Base-by-base conservation (phyloP, 2,329 filamentous ascomycete species). In the Colletotrichum simmondsii region DNA sequence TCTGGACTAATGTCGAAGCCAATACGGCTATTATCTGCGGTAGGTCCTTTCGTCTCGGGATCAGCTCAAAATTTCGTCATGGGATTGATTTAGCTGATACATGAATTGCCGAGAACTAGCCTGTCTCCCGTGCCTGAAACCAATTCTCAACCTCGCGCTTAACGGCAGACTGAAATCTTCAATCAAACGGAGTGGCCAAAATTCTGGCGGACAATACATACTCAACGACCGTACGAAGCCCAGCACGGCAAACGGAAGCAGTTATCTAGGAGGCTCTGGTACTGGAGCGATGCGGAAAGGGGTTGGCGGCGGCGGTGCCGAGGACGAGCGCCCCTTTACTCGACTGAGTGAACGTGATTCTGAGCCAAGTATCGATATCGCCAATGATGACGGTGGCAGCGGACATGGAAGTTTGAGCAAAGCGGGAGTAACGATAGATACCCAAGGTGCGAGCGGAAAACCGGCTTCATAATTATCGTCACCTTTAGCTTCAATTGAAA, bases 11-110 rank as follows among this genome's bases (percentile, higher is more conserved):
- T 1, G 56, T 77, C 19, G 78, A 80, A 60, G 75, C 58, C 11
- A 77, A 78, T 46, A 64, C 75, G 14, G 77, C 74, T 37, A 77
- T 80, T 5, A 64, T 79, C 10, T 79, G 77, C 49, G 76, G 77
- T 77, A 74, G 32, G 74, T 59, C 8, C 42, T 22, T 8, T 22
- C 16, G 6, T 2, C 42, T 49, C 19, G 2, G 8, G 2, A 8
- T 22, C 42, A 4, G 19, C 16, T 5, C 7, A n/a, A 19, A 46
- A 46, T 1, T 14, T 46, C 10, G 3, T 1, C 10, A n/a, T n/a
- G 42, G 42, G 19, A n/a, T 5, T 42, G 5, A 16, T 8, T n/a
- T 3, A 10, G 8, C 42, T 46, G 6, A 46, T 4, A 46, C 7
- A 4, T 46, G 3, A n/a, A 1, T n/a, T 49, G 42, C 3, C 16